Percentiles rank a stretch among this genome's conserved stretches.
phyloP scores from a whole-genome alignment of 345 rosid genomes.

The Dipteronia dyeriana region DNA sequence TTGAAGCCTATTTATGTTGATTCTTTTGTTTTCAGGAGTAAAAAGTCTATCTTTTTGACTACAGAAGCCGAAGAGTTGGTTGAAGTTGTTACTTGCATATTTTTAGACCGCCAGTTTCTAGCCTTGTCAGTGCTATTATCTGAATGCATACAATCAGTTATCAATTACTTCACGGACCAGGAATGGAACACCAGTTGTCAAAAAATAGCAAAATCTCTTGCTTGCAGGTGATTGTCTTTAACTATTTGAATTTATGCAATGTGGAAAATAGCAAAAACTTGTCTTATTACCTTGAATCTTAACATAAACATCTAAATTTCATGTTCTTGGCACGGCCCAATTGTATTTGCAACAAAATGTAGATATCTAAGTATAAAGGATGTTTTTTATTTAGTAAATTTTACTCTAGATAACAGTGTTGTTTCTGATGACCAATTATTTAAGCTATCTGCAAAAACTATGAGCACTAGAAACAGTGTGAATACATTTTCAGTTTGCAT shows the following conservation, averaged over 20 bases:
- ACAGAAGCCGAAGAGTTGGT: constrained; percentile 67
- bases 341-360: background rate
- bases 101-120: constrained; percentile 64
- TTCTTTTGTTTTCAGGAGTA: constrained; percentile 46
- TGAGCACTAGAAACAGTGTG: background rate
- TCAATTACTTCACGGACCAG: constrained; percentile 61
- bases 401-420: background rate
- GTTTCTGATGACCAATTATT: background rate
- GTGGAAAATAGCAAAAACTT: background rate
- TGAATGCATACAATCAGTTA: constrained; percentile 50
- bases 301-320: background rate
- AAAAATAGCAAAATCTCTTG: constrained; percentile 61
- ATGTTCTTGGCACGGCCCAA: background rate
- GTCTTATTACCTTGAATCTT: background rate
- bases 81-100: constrained; percentile 45
- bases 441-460: background rate
- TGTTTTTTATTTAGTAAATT: background rate
- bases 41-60: constrained; percentile 39
- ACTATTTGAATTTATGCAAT: constrained; percentile 14
- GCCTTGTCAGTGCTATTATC: constrained; percentile 56
- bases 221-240: constrained; percentile 52
- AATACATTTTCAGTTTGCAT: too few relatives aligned
- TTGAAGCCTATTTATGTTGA: constrained; percentile 11
- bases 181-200: constrained; percentile 75
- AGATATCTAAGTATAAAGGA: background rate